Base-by-base conservation (phyloP, 164 flowering plant genomes). In the Magnolia sinica region DNA sequence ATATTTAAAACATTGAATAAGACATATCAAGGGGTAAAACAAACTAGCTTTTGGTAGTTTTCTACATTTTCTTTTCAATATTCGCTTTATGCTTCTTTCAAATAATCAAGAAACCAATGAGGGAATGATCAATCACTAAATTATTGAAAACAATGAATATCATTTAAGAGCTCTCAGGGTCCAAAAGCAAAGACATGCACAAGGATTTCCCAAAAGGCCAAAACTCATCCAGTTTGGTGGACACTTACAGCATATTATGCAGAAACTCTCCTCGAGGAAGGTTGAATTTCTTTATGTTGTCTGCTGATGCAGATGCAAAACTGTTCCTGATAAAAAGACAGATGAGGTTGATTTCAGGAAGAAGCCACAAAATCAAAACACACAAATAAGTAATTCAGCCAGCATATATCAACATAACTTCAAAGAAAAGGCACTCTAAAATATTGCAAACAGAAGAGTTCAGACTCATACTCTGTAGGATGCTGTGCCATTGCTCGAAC, bases 251-350 rank as follows among this genome's bases (percentile, higher is more conserved):
- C 99, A 96, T 96, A 78, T 96, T 96, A 87, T 96, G 99, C 84
- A 88, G 65, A 80, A 96, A 96, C 80, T 94, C 98, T 80, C 99
- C 99, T 77, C 79, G 90, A 9, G 99, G 99, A 80, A 96, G 95
- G 77, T 77, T 88, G 80, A 94, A 96, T 80, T 96, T 96, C 87
- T 96, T 96, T 72, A 95, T 92, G 81, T 96, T 96, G 86, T 96
- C 99, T 78, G 99, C 98, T 80, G 98, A 96, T 65, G 99, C 99
- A 84, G 99, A 96, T 76, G 97, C 98, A 88, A 96, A 96, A 74
- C 79, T 65, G 77, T 93, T 74, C 86, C 99, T 96, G 89, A 49
- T 61, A 73, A 66, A 24, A 59, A 59, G 74, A 63, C 3, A 64
- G 10, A 20, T 19, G 22, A 74, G 74, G 3, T 24, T 61, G 61